A percentile compares a stretch with the other conserved stretches of the same genome.
Conservation (phyloP, 257 asterid species). For the Ilex asprella region DNA sequence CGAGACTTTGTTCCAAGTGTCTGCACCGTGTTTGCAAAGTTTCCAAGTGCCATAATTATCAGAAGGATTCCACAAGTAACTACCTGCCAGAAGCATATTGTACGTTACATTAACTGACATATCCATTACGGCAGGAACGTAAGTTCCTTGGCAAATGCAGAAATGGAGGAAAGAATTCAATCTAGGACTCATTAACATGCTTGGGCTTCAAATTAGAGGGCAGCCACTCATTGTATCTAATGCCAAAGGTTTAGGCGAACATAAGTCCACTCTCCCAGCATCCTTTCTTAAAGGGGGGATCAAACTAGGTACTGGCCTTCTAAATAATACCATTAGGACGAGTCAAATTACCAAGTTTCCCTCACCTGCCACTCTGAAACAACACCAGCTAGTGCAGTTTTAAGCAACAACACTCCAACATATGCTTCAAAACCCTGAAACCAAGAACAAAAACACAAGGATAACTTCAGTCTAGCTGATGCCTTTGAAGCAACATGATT, state of each 20-base stretch:
- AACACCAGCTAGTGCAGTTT: constrained; percentile 66
- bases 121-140: neutral
- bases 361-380: constrained; percentile 91
- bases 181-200: neutral
- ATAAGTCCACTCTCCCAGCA: too few species aligned
- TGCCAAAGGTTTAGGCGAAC: too few species aligned
- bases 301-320: too few species aligned
- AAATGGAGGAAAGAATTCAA: neutral
- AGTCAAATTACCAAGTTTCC: neutral
- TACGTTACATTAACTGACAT: neutral
- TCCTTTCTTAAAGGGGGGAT: too few species aligned
- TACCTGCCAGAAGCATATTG: constrained; percentile 40
- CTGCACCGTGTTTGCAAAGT: constrained; percentile 85
- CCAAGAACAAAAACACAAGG: neutral
- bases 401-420: constrained; percentile 76
- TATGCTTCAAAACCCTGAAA: constrained; percentile 87
- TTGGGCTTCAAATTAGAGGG: too few species aligned
- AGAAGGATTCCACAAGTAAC: constrained; percentile 84
- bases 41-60: constrained; percentile 89
- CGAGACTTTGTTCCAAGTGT: constrained; percentile 74
- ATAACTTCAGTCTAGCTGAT: too few species aligned
- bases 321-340: too few species aligned
- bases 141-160: neutral
- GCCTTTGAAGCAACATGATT: too few species aligned
- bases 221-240: too few species aligned